phyloP scores from a whole-genome alignment of 257 asterid species.

The Nicotiana knightiana region DNA sequence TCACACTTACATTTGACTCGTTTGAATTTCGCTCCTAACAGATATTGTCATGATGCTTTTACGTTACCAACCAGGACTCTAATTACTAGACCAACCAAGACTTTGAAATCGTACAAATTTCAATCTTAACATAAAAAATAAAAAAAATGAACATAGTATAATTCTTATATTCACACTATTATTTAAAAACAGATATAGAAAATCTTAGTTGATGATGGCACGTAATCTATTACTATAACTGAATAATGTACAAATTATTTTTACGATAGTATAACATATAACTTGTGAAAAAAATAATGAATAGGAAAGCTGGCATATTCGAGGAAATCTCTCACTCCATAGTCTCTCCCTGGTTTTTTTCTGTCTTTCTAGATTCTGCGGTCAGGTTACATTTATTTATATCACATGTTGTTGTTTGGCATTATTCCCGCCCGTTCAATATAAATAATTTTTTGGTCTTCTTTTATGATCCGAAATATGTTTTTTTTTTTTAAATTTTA shows the following conservation, averaged over 20 bases:
- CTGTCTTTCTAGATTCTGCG: neutral
- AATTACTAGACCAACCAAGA: neutral
- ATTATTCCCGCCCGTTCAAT: too few relatives aligned
- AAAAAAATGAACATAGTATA: neutral
- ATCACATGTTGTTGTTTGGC: conserved; percentile 8
- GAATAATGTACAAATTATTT: neutral
- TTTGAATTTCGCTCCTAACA: neutral
- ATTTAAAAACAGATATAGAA: neutral
- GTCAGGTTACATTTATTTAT: neutral
- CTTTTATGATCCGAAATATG: too few relatives aligned
- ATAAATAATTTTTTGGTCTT: too few relatives aligned
- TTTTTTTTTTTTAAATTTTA: too few relatives aligned
- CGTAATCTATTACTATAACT: neutral
- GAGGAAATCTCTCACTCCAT: too few relatives aligned
- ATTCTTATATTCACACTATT: neutral
- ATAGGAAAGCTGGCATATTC: neutral
- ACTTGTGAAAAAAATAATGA: neutral
- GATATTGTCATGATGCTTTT: neutral
- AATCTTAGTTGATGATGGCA: neutral
- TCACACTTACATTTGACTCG: neutral
- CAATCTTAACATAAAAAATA: neutral
- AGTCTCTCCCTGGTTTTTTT: neutral
- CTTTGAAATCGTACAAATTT: neutral
- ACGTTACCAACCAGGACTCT: neutral
- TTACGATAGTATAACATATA: neutral